A percentile compares a stretch with the other conserved stretches of the same genome.
These are phyloP conservation scores for Emergomyces orientalis DNA, from an alignment of 2,329 filamentous ascomycete species.

Conservation along the genomic window DNA sequence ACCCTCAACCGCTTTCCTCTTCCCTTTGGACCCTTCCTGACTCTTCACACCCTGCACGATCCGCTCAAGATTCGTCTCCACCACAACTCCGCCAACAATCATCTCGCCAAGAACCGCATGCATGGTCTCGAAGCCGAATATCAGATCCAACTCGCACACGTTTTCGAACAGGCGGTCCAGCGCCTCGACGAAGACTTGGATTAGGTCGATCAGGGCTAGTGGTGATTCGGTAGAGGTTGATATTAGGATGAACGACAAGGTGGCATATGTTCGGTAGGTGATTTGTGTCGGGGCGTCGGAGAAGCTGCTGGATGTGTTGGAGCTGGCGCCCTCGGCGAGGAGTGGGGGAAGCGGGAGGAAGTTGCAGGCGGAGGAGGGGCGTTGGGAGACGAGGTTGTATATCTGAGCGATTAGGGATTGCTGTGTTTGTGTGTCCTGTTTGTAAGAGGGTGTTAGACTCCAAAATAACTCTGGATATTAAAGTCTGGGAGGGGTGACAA, in stretches of 20 bases:
- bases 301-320: constrained; percentile 45
- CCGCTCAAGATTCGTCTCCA: constrained; percentile 81
- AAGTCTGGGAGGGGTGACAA: background rate
- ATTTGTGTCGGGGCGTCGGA: constrained; percentile 91
- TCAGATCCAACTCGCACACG: constrained; percentile 94
- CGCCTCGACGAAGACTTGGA: constrained; percentile 96
- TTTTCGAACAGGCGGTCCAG: constrained; percentile 95
- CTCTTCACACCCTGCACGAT: constrained; percentile 74
- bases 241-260: constrained; percentile 97
- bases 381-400: constrained; percentile 88
- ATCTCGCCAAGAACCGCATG: constrained; percentile 87
- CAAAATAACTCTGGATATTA: background rate
- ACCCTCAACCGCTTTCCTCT: constrained; percentile 37
- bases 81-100: constrained; percentile 88
- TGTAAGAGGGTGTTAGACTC: background rate
- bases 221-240: constrained; percentile 93
- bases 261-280: constrained; percentile 96
- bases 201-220: constrained; percentile 87
- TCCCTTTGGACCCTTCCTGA: constrained; percentile 36
- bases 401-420: constrained; percentile 96
- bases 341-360: constrained; percentile 74
- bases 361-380: constrained; percentile 87
- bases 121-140: constrained; percentile 97
- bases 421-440: constrained; percentile 89
- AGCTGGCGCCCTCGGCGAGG: constrained; percentile 45